Evolutionary conservation across 345 rosid genomes (phyloP), one percentile per base, ranked within the genome.

Genomic region (Schrenkiella parvula): DNA sequence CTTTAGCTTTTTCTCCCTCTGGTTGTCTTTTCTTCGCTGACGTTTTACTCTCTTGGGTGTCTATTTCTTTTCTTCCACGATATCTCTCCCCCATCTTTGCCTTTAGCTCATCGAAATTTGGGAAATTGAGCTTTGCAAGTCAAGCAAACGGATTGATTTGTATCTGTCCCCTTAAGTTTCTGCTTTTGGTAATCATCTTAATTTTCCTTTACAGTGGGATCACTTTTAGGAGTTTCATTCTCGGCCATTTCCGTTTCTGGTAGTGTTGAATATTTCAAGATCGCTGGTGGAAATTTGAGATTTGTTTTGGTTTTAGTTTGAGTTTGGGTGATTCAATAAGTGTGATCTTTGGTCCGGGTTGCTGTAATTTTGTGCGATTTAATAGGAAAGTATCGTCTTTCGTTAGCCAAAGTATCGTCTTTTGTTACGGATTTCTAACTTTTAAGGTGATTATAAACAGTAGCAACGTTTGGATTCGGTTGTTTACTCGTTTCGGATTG

Each of bases 81-180:
- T 42, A 42, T 15, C 35, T 62, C 53, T 26, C n/a, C 19, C 17
- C 56, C 15, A 9, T 70, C 19, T 4, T n/a, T n/a, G n/a, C n/a
- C 74, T 51, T 72, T 31, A 2, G 3, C 15, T 67, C 55, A 51
- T 66, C 67, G 15, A 26, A n/a, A 60, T 67, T 60, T 51, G n/a
- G 42, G 12, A 22, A 66, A 7, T 66, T 51, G 72, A 57, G 37
- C 31, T 61, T n/a, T n/a, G n/a, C n/a, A n/a, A n/a, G n/a, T n/a
- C n/a, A n/a, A n/a, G n/a, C n/a, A n/a, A 38, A 60, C 26, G 43
- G 15, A 13, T 55, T 32, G 11, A 42, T 17, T n/a, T 42, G 13
- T 22, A 12, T 31, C 41, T 54, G 10, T 23, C 14, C 21, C 31
- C 18, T 15, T 12, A 37, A 31, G 35, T 66, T 34, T 63, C 59